phyloP scores from a whole-genome alignment of 78 protist species.

The Capsaspora owczarzaki region DNA sequence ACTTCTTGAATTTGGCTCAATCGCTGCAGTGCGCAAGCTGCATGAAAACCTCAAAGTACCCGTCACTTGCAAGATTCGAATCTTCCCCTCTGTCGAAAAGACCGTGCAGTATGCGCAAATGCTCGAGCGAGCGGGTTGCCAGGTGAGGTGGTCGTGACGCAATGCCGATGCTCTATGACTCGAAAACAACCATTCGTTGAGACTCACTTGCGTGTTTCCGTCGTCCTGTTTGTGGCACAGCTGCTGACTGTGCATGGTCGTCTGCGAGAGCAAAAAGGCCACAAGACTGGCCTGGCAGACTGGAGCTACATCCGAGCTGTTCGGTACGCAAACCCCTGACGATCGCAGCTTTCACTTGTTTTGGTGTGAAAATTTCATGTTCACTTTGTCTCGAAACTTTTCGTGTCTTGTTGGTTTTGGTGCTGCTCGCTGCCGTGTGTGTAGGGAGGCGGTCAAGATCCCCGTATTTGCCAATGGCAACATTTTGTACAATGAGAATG shows the following conservation, averaged over 20 bases:
- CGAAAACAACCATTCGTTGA: neutral
- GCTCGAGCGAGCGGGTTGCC: constrained; percentile 51
- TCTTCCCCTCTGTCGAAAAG: constrained; percentile 13
- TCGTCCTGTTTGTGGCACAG: neutral
- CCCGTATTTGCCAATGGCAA: constrained; percentile 79
- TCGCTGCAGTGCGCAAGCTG: constrained; percentile 13
- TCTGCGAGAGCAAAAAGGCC: constrained; percentile 50
- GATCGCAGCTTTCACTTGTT: too few species aligned
- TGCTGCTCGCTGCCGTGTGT: too few species aligned
- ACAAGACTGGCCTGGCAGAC: constrained; percentile 47
- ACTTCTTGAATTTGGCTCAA: too few species aligned
- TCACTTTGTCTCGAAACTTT: too few species aligned
- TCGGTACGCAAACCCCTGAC: too few species aligned
- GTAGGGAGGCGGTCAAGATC: constrained; percentile 23
- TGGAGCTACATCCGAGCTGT: constrained; percentile 41
- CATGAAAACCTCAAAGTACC: constrained; percentile 32
- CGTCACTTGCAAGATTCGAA: constrained; percentile 58
- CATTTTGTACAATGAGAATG: constrained; percentile 23
- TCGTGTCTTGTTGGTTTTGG: too few species aligned
- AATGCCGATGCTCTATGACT: neutral
- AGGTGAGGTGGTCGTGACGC: neutral
- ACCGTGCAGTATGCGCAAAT: constrained; percentile 53
- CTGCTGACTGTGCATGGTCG: constrained; percentile 63
- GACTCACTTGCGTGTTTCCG: neutral
- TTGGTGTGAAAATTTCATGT: too few species aligned